These are phyloP conservation scores for Pinus taeda DNA, from an alignment of 75 land plant species.

Conservation along the genomic window DNA sequence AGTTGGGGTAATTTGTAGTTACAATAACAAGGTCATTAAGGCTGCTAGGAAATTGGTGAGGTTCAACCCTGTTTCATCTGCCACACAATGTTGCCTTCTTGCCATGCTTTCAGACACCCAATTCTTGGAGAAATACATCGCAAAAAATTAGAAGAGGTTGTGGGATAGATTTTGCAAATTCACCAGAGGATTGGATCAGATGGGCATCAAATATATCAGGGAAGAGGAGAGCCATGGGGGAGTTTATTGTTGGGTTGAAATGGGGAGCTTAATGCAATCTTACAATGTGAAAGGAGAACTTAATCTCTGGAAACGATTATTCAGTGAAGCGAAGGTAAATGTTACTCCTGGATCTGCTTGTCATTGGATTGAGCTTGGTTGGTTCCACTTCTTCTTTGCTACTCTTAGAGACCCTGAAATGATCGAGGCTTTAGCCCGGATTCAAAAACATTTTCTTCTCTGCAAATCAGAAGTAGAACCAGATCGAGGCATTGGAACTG, in stretches of 20 bases:
- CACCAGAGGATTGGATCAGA: conserved; percentile 6
- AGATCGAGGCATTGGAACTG: conserved; percentile 27
- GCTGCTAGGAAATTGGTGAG: conserved; percentile 60
- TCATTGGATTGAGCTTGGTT: conserved; percentile 53
- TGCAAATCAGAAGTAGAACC: too few species aligned
- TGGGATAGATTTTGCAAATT: conserved; percentile 16
- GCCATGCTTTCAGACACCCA: conserved; percentile 37
- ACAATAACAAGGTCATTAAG: conserved; percentile 58
- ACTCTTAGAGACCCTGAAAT: conserved; percentile 33
- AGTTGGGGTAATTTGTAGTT: conserved; percentile 76
- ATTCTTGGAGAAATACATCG: conserved; percentile 27
- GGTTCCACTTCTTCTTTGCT: conserved; percentile 70
- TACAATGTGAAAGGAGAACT: conserved; percentile 30
- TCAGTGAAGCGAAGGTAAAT: conserved; percentile 39
- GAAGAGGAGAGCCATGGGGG: conserved; percentile 33
- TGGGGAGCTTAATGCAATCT: conserved; percentile 28
- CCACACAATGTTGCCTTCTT: conserved; percentile 45
- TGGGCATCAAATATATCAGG: conserved; percentile 16
- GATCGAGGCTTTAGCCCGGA: conserved; percentile 27
- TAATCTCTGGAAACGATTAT: conserved; percentile 31
- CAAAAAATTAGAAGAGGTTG: conserved; percentile 37
- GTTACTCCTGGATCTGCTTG: conserved; percentile 57
- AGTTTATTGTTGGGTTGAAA: conserved; percentile 48
- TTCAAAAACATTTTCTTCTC: conserved; percentile 9
- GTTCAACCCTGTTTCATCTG: conserved; percentile 62